Conservation (phyloP, 768 basidiomycete species). For the Lenzites betulinus region DNA sequence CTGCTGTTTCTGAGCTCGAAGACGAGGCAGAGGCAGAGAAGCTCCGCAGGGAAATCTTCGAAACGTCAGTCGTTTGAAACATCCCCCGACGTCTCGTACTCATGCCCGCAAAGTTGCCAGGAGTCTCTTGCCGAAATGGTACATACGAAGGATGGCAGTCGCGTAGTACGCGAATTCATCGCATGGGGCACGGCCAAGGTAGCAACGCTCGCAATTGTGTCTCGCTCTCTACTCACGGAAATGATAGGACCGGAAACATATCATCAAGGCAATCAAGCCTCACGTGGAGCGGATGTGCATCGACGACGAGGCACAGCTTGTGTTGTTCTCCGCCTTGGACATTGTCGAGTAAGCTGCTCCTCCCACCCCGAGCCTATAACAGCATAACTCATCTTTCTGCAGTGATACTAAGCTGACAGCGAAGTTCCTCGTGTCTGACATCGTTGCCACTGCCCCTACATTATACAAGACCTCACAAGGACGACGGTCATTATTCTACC, state of each 20-base stretch:
- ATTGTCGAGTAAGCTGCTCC: slow-evolving; percentile 73
- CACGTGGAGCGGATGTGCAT: slow-evolving; percentile 86
- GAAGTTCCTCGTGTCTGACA: slow-evolving; percentile 76
- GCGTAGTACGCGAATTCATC: slow-evolving; percentile 83
- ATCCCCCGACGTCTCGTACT: background rate
- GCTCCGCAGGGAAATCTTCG: slow-evolving; percentile 76
- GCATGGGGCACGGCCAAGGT: slow-evolving; percentile 85
- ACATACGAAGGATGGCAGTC: slow-evolving; percentile 90
- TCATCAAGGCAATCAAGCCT: slow-evolving; percentile 86
- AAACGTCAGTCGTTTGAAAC: slow-evolving; percentile 50
- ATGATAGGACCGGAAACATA: slow-evolving; percentile 82
- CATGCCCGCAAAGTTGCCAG: slow-evolving; percentile 56
- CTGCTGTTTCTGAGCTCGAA: slow-evolving; percentile 54
- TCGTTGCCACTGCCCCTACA: slow-evolving; percentile 57
- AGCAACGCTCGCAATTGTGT: background rate
- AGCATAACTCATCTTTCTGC: background rate
- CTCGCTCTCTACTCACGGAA: background rate
- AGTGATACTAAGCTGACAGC: slow-evolving; percentile 90
- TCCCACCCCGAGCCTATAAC: background rate
- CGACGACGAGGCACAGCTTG: slow-evolving; percentile 88
- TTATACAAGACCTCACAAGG: slow-evolving; percentile 70
- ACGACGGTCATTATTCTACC: slow-evolving; percentile 79
- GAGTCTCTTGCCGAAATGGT: slow-evolving; percentile 91
- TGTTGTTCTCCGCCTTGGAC: slow-evolving; percentile 88
- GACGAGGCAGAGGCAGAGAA: slow-evolving; percentile 74